Base-by-base conservation (phyloP, 257 asterid genomes). In the Solanum ossicruentum region DNA sequence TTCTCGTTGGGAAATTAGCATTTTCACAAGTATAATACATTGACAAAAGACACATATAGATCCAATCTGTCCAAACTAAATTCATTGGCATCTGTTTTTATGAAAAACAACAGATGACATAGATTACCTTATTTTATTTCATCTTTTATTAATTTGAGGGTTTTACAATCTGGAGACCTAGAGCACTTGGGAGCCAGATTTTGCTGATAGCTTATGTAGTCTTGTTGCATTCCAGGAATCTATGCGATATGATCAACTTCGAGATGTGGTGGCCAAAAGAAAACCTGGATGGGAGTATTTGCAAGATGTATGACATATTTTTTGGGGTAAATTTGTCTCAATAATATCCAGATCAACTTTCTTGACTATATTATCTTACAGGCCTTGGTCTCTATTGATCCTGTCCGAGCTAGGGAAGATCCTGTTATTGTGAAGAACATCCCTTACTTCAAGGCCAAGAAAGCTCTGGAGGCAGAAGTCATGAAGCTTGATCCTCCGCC, bases 251-350 rank as follows among this genome's bases (percentile, higher is more conserved):
- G 99, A 97, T 90, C 96, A 93, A 84, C 96, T 97, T 79, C 98
- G 98, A 43, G 97, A 94, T 88, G 93, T 87, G 88, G 98, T 95
- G 77, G 91, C 93, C 87, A 91, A 94, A 90, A 89, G 96, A 81
- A 87, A 95, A 84, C 99, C 98, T 6, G 99, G 99, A 72, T 97
- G 99, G 99, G 99, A 97, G 88, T 88, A 92, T 87, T 88, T 97
- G 97, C 99, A 97, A 88, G 93, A 95, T 90, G 99, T 95, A 88
- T 47, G 91, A 84, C 65, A 26, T 80, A 20, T 28, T 83, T 84
- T 57, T 85, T 43, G 13, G 80, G 60, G 21, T 82, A 71, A 72
- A 83, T 49, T 8, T 51, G 23, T 83, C 81, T 36, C 45, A 55
- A 32, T 52, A 67, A n/a, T 41, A 36, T 2, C 66, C 49, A 41